Evolutionary conservation across 1,139 yeast species (phyloP).

Genomic region (Spathaspora jeffriesii): DNA sequence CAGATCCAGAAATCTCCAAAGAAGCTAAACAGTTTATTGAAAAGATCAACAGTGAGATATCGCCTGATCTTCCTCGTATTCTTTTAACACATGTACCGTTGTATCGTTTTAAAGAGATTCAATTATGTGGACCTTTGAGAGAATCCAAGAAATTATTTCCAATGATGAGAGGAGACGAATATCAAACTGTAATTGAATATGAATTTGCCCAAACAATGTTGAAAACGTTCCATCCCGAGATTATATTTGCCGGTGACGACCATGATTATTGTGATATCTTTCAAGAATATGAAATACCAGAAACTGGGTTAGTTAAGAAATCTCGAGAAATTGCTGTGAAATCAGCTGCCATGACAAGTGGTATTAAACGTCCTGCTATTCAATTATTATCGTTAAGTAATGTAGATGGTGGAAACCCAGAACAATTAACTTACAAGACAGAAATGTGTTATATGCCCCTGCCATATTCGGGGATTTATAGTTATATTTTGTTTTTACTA

Average conservation of each 20-base stretch:
- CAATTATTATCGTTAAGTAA: slow-evolving; percentile 75
- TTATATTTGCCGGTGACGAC: slow-evolving; percentile 91
- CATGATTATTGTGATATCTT: slow-evolving; percentile 89
- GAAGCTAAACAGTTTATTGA: slow-evolving; percentile 22
- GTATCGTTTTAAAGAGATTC: slow-evolving; percentile 32
- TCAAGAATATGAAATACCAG: slow-evolving; percentile 48
- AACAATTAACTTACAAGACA: slow-evolving; percentile 33
- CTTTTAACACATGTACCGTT: slow-evolving; percentile 60
- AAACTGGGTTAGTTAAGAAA: slow-evolving; percentile 17
- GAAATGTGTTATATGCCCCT: slow-evolving; percentile 71
- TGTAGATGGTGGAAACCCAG: slow-evolving; percentile 31
- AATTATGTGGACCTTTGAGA: slow-evolving; percentile 45
- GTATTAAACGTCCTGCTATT: slow-evolving; percentile 80
- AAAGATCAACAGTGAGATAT: slow-evolving; percentile 18
- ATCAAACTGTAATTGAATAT: slow-evolving; percentile 53
- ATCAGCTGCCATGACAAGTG: slow-evolving; percentile 92
- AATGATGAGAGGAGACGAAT: slow-evolving; percentile 63
- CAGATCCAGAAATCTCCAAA: slow-evolving; percentile 18
- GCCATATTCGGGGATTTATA: slow-evolving; percentile 42
- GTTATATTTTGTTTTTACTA: slow-evolving; percentile 7
- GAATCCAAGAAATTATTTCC: slow-evolving; percentile 63
- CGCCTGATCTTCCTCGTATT: slow-evolving; percentile 56
- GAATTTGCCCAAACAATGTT: slow-evolving; percentile 60
- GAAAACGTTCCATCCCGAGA: slow-evolving; percentile 56
- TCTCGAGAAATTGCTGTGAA: slow-evolving; percentile 86